Percentiles rank a stretch among this genome's conserved stretches.
These are phyloP conservation scores for Aphanomyces cochlioides DNA, from an alignment of 352 stramenopile species.

Conservation along the genomic window DNA sequence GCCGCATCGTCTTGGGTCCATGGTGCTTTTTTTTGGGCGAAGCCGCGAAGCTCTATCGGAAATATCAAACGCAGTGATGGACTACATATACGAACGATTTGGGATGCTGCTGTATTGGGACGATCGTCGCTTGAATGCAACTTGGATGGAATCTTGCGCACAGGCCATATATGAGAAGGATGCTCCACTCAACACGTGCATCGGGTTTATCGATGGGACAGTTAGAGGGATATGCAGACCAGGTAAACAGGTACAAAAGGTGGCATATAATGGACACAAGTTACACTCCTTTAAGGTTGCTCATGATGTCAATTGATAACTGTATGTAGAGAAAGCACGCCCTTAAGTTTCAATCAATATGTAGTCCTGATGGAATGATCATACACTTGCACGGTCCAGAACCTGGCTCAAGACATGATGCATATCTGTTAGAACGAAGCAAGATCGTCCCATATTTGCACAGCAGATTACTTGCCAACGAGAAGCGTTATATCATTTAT, in stretches of 20 bases:
- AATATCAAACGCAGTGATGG: not conserved
- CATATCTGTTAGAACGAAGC: not conserved
- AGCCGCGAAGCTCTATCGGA: constrained; percentile 1
- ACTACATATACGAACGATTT: constrained; percentile 13
- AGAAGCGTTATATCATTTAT: not conserved
- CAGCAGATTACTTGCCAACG: not conserved
- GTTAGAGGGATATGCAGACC: constrained; percentile 4
- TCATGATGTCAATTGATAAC: not conserved
- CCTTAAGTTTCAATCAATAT: not conserved
- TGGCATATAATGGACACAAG: constrained; percentile 7
- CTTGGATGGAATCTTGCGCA: not conserved
- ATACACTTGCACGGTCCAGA: constrained; percentile 7
- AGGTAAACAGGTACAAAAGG: constrained; percentile 5
- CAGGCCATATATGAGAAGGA: not conserved
- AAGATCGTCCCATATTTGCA: not conserved
- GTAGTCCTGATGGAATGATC: not conserved
- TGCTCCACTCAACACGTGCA: not conserved
- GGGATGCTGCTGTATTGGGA: not conserved
- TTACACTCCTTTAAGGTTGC: not conserved
- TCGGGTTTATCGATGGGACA: constrained; percentile 8
- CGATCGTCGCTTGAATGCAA: not conserved
- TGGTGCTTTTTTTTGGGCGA: constrained; percentile 11
- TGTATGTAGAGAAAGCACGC: constrained; percentile 1
- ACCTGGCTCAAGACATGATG: constrained; percentile 8
- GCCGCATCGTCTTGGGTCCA: constrained; percentile 15